phyloP scores from a whole-genome alignment of 2,329 filamentous ascomycete species.

The Thelonectria olida region DNA sequence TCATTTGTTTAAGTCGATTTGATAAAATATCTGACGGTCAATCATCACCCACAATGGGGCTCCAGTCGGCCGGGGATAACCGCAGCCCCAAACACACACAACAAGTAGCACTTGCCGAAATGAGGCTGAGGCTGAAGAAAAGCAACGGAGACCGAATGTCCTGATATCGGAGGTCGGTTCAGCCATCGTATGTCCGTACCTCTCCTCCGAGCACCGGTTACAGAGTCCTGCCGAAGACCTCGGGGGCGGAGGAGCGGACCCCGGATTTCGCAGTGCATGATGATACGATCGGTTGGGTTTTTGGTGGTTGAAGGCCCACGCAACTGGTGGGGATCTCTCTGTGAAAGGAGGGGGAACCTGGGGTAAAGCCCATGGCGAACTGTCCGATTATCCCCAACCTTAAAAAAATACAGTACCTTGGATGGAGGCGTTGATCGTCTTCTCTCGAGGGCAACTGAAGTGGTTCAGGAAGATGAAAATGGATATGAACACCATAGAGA shows the following conservation, averaged over 20 bases:
- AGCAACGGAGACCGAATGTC: background rate
- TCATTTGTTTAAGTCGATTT: too few relatives aligned
- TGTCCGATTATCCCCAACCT: background rate
- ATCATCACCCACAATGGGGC: too few relatives aligned
- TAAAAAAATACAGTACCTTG: background rate
- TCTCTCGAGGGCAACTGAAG: too few relatives aligned
- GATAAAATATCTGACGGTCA: too few relatives aligned
- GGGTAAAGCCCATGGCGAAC: constrained; percentile 28
- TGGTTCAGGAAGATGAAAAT: background rate
- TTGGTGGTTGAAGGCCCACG: background rate
- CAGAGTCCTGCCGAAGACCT: constrained; percentile 3
- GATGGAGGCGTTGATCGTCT: too few relatives aligned
- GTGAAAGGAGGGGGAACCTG: constrained; percentile 30
- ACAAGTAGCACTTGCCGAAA: too few relatives aligned
- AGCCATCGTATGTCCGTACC: constrained; percentile 34
- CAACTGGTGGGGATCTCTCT: background rate
- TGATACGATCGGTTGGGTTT: constrained; percentile 10
- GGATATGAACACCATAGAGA: background rate
- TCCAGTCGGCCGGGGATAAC: too few relatives aligned
- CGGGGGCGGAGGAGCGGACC: constrained; percentile 25
- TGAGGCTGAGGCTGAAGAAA: too few relatives aligned
- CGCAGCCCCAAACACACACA: too few relatives aligned
- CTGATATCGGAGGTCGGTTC: constrained; percentile 28
- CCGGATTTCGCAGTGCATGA: constrained; percentile 28
- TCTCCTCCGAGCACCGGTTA: constrained; percentile 19